Evolutionary conservation across 306 rosid species (phyloP).

Genomic region (Carpinus viminea): DNA sequence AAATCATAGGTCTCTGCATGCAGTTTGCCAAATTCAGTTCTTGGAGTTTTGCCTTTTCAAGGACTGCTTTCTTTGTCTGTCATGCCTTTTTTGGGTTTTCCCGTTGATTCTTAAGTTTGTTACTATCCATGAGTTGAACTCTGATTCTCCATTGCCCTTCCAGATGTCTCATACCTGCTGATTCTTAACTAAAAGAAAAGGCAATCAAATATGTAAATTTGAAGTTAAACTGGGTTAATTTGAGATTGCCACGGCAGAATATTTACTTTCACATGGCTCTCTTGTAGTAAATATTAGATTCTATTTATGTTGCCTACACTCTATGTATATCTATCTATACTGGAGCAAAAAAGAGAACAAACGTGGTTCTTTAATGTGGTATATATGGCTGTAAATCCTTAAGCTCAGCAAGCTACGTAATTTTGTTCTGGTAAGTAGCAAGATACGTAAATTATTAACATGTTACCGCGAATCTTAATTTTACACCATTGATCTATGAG

Average conservation of each 20-base stretch:
- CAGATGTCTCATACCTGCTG: constrained; percentile 6
- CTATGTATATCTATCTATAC: no score
- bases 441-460: not conserved
- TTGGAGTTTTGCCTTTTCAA: not conserved
- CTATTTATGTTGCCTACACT: not conserved
- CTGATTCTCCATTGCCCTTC: constrained; percentile 8
- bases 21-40: constrained; percentile 19
- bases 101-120: not conserved
- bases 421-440: not conserved
- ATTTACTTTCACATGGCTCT: not conserved
- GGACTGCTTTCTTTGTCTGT: constrained; percentile 6
- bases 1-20: constrained; percentile 30
- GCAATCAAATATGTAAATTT: not conserved
- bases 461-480: not conserved
- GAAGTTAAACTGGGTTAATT: not conserved
- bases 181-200: constrained; percentile 1
- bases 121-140: not conserved
- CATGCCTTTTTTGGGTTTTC: not conserved
- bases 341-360: not conserved
- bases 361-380: not conserved
- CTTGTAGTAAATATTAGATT: not conserved
- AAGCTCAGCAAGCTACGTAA: not conserved
- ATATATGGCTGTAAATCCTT: not conserved
- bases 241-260: not conserved
- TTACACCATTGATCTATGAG: not conserved